These are phyloP conservation scores for Aethionema arabicum DNA, from an alignment of 345 rosid species.

Conservation along the genomic window DNA sequence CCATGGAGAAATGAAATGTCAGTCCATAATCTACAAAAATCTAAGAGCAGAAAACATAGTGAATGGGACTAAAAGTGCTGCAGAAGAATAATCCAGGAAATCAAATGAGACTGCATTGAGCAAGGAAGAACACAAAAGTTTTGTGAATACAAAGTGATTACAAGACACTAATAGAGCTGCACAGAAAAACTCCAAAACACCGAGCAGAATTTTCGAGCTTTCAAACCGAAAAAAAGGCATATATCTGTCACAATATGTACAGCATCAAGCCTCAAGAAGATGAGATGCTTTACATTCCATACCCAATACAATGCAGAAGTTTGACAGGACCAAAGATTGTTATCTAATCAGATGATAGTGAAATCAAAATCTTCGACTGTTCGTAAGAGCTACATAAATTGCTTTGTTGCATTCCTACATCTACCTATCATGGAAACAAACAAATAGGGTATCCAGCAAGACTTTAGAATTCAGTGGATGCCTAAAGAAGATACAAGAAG, in stretches of 20 bases:
- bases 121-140: background rate
- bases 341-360: background rate
- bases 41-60: background rate
- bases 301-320: background rate
- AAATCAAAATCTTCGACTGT: background rate
- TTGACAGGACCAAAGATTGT: background rate
- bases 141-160: background rate
- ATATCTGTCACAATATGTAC: background rate
- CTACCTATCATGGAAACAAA: constrained; percentile 10
- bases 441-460: no score
- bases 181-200: background rate
- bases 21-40: constrained; percentile 9
- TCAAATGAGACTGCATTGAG: constrained; percentile 3
- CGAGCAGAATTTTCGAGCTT: background rate
- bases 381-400: constrained; percentile 1
- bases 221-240: background rate
- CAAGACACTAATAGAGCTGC: background rate
- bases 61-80: background rate
- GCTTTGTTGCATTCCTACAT: no score
- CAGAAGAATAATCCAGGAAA: background rate
- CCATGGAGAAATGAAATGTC: constrained; percentile 8
- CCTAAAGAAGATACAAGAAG: background rate
- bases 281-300: background rate
- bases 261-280: background rate
- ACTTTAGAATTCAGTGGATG: constrained; percentile 4